These are phyloP conservation scores for Quercus ilex DNA, from an alignment of 306 rosid species.

Conservation along the genomic window DNA sequence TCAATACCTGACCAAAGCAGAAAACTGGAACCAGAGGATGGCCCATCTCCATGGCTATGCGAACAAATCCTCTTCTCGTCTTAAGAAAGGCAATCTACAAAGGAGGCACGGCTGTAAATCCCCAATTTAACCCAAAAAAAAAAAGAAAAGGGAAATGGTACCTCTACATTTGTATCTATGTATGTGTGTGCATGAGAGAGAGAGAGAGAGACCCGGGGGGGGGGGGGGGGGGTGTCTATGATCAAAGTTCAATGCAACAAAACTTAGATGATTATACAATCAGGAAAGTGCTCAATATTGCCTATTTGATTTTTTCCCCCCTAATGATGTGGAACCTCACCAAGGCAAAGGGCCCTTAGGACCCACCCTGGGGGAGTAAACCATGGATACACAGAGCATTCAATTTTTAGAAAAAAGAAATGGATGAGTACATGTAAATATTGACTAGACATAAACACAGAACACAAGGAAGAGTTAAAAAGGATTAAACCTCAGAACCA, in stretches of 20 bases:
- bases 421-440: not conserved
- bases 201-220: not conserved
- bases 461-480: not conserved
- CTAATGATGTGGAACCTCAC: too few relatives aligned
- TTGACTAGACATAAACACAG: not conserved
- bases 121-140: not conserved
- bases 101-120: not conserved
- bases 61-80: conserved; percentile 83
- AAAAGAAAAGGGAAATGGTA: not conserved
- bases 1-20: conserved; percentile 88
- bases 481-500: conserved; percentile 60
- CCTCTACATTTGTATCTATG: not conserved
- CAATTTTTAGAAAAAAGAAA: not conserved
- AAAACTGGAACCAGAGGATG: conserved; percentile 86
- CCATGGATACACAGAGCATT: not conserved
- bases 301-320: not conserved
- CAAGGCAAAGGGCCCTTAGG: too few relatives aligned
- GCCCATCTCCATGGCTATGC: conserved; percentile 80
- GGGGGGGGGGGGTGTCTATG: not conserved
- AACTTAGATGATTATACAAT: not conserved
- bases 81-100: conserved; percentile 68
- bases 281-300: not conserved
- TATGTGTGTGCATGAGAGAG: not conserved
- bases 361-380: too few relatives aligned
- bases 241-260: not conserved